Evolutionary conservation across 2,329 filamentous ascomycete genomes (phyloP).

Genomic region (Colletotrichum euphorbiae): DNA sequence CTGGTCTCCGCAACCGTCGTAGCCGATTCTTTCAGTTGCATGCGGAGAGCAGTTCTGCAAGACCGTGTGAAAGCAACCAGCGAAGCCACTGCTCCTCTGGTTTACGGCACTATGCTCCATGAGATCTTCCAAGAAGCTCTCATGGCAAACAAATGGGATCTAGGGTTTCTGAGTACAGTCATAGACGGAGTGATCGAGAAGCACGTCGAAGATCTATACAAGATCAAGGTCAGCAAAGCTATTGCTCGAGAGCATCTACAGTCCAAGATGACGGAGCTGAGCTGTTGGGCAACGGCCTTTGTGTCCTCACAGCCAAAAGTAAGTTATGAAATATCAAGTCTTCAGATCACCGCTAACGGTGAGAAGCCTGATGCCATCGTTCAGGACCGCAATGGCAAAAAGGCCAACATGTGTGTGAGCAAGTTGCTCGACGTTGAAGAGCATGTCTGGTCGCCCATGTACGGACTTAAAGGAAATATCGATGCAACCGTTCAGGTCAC

Average conservation of each 20-base stretch:
- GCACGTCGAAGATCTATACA: slow-evolving; percentile 90
- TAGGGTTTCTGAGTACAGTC: slow-evolving; percentile 71
- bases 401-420: slow-evolving; percentile 86
- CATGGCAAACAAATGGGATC: slow-evolving; percentile 84
- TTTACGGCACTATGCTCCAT: slow-evolving; percentile 94
- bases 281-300: slow-evolving; percentile 86
- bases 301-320: slow-evolving; percentile 78
- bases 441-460: slow-evolving; percentile 98
- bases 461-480: slow-evolving; percentile 96
- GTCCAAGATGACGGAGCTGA: slow-evolving; percentile 85
- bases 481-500: slow-evolving; percentile 94
- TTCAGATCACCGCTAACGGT: slow-evolving; percentile 45
- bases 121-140: slow-evolving; percentile 95
- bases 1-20: slow-evolving; percentile 94
- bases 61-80: slow-evolving; percentile 93
- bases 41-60: slow-evolving; percentile 90
- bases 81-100: slow-evolving; percentile 80
- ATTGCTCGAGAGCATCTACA: slow-evolving; percentile 83
- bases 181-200: slow-evolving; percentile 78
- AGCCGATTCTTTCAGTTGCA: slow-evolving; percentile 94
- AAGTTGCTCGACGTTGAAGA: slow-evolving; percentile 97
- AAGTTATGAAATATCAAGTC: slow-evolving; percentile 42
- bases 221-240: slow-evolving; percentile 79
- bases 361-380: slow-evolving; percentile 32
- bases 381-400: slow-evolving; percentile 45